Evolutionary conservation across 345 rosid species (phyloP).

Genomic region (Noccaea bulbosa): DNA sequence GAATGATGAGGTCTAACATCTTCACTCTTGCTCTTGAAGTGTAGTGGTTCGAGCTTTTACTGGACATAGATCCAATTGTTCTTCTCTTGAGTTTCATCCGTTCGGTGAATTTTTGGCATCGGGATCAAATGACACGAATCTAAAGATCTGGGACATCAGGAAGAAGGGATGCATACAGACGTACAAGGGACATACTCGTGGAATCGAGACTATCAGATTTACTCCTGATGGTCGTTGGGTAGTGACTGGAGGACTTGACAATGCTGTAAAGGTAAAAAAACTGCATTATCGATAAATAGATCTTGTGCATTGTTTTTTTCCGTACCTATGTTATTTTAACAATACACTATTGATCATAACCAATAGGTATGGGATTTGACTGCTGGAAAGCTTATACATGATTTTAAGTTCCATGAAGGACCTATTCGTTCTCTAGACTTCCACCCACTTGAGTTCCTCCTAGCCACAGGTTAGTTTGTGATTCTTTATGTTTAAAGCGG

Average conservation of each 20-base stretch:
- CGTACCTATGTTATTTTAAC: constrained; percentile 12
- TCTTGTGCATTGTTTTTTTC: neutral
- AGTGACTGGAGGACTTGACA: constrained; percentile 96
- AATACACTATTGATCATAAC: neutral
- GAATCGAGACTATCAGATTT: constrained; percentile 77
- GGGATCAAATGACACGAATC: constrained; percentile 79
- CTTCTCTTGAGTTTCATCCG: constrained; percentile 94
- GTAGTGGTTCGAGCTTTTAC: constrained; percentile 98
- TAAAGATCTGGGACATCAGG: constrained; percentile 94
- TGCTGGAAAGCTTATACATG: constrained; percentile 97
- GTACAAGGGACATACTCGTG: constrained; percentile 87
- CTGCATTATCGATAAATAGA: constrained; percentile 6
- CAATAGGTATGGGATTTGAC: constrained; percentile 70
- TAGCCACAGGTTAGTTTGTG: constrained; percentile 76
- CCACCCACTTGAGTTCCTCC: constrained; percentile 96
- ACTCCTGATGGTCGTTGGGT: constrained; percentile 99
- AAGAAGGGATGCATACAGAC: constrained; percentile 97
- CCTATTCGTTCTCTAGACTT: constrained; percentile 80
- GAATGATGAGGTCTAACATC: constrained; percentile 48
- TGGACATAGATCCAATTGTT: constrained; percentile 94
- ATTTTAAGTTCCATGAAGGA: constrained; percentile 93
- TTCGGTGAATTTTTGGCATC: constrained; percentile 98
- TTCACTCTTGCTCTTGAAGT: constrained; percentile 74
- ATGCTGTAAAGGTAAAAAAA: constrained; percentile 78
- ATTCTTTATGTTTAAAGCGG: constrained; percentile 16